Evolutionary conservation across 1,284 basidiomycete genomes (phyloP).

Genomic region (Pseudozyma sp.): DNA sequence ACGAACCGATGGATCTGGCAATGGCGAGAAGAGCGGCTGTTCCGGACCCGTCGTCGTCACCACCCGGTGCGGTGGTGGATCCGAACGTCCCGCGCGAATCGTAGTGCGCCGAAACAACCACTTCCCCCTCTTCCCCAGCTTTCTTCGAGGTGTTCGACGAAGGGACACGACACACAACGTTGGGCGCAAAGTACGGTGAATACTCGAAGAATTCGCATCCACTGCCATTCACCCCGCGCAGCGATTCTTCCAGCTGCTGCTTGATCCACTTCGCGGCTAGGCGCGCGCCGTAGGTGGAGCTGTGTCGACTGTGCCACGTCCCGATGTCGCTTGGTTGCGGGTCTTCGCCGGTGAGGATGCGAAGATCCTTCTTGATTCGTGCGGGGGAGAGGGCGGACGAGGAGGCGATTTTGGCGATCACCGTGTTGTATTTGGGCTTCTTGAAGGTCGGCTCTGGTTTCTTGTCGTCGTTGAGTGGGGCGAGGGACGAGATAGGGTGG

Average conservation of each 20-base stretch:
- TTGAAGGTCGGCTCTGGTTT: conserved; percentile 32
- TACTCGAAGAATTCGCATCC: conserved; percentile 38
- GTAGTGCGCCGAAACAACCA: conserved; percentile 65
- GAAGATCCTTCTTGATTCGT: conserved; percentile 32
- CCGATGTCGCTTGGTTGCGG: conserved; percentile 15
- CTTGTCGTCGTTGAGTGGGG: neutral
- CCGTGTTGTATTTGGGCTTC: conserved; percentile 33
- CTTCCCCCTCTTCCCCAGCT: conserved; percentile 34
- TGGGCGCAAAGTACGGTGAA: conserved; percentile 46
- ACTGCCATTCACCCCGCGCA: conserved; percentile 21
- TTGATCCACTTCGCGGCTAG: conserved; percentile 50
- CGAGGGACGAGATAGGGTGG: conserved; percentile 3
- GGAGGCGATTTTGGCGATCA: conserved; percentile 34
- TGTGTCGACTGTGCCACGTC: conserved; percentile 46
- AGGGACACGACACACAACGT: conserved; percentile 51
- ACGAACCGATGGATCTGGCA: conserved; percentile 49
- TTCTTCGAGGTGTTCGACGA: neutral
- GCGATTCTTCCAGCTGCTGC: conserved; percentile 19
- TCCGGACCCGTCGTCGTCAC: conserved; percentile 59
- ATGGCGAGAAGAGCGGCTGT: conserved; percentile 62
- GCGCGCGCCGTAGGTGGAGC: conserved; percentile 45
- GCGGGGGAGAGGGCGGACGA: conserved; percentile 16
- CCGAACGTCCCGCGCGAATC: conserved; percentile 64
- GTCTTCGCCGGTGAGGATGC: conserved; percentile 49
- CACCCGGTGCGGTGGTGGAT: conserved; percentile 60